These are phyloP conservation scores for Parafenestella ontariensis DNA, from an alignment of 2,329 filamentous ascomycete genomes.

Conservation along the genomic window DNA sequence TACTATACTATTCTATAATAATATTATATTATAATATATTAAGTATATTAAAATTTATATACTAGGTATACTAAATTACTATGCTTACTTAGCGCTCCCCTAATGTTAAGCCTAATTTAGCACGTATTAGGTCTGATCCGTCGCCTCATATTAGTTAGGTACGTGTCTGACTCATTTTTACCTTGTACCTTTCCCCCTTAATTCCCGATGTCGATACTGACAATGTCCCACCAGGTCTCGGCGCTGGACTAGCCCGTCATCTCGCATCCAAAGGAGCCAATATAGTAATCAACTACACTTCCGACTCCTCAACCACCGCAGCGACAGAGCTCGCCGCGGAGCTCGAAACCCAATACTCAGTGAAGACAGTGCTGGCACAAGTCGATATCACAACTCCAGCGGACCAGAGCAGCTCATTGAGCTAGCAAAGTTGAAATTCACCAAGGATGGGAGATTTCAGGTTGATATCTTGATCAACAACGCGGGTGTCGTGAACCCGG, in stretches of 20 bases:
- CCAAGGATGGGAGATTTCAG: slow-evolving; percentile 60
- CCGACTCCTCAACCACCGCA: slow-evolving; percentile 59
- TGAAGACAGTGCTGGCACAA: slow-evolving; percentile 67
- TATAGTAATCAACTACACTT: slow-evolving; percentile 74
- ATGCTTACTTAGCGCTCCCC: no score
- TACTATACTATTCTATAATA: no score
- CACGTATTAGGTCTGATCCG: no score
- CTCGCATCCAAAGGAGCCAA: slow-evolving; percentile 74
- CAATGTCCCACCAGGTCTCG: slow-evolving; percentile 66
- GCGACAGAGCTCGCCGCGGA: slow-evolving; percentile 52
- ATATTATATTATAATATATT: no score
- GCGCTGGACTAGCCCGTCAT: slow-evolving; percentile 68
- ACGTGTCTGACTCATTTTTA: no score
- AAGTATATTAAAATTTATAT: no score
- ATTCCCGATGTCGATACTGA: no score
- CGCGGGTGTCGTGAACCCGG: slow-evolving; percentile 71
- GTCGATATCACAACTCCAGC: slow-evolving; percentile 69
- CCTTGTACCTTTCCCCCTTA: no score
- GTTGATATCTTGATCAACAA: slow-evolving; percentile 87
- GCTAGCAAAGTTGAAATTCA: slow-evolving; percentile 62
- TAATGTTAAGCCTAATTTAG: no score
- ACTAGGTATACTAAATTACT: no score
- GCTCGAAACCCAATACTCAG: slow-evolving; percentile 61
- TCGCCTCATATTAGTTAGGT: no score
- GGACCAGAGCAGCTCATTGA: slow-evolving; percentile 65